Evolutionary conservation across 1,139 yeast species (phyloP), one percentile per base, ranked within the genome.

Genomic region (Candida gigantensis): DNA sequence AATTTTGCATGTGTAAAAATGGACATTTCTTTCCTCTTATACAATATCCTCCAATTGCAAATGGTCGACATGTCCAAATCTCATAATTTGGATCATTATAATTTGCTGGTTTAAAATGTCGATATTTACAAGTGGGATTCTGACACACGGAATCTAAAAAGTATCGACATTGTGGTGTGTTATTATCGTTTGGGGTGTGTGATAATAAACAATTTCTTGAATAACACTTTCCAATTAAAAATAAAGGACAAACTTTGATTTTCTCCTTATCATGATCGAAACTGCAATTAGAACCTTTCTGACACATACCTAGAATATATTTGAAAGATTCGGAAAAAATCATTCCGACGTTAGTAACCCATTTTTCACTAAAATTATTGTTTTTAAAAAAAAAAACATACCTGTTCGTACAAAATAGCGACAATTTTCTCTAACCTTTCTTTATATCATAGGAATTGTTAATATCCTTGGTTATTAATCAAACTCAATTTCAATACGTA

Each of bases 41-140:
- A 57, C 95, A 85, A 60, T 76, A 83, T 1, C 92, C 90, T 6
- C 76, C 75, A 24, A 80, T 51, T 2, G 90, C 73, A 63, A 86
- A 86, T 21, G 76, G 80, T 20, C 86, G 66, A 50, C 95, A 85
- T 0, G 78, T 64, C 55, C 69, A 62, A 5, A 78, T 65, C 23
- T 67, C 70, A 9, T 63, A 56, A 16, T 60, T 58, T 1, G 69
- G 60, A 37, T 72, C 55, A 51, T 63, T 67, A 52, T 82, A 56
- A 24, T 51, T 46, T 3, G 43, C 41, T 1, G 69, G 69, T 24
- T 53, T 51, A 17, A 36, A 40, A 42, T 67, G 95, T 18, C 74
- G 65, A 51, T 67, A 86, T 23, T 59, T 60, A 53, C 95, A 86
- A 20, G 67, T 57, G 2, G 58, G 42, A 43, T 82, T 81, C 10